Evolutionary conservation across 495 filamentous ascomycete genomes (phyloP), one percentile per base, ranked within the genome.

Genomic region (Annulohypoxylon maeteangense): DNA sequence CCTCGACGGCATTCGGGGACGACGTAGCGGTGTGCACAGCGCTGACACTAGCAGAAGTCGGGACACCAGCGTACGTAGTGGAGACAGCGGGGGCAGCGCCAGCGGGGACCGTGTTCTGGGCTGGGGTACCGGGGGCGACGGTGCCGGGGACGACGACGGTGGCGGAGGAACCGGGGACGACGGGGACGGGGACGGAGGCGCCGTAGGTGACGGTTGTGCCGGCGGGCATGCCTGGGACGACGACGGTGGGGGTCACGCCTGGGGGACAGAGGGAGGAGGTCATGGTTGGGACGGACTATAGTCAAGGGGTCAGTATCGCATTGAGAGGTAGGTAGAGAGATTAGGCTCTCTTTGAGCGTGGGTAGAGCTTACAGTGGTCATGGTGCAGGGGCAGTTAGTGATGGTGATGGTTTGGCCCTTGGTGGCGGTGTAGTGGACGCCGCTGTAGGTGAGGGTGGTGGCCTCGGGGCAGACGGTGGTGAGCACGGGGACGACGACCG

Each of bases 351-450:
- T n/a, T n/a, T n/a, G n/a, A n/a, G n/a, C n/a, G n/a, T n/a, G 6
- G 4, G 4, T 31, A 29, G 10, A 45, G 23, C 70, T 62, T 70
- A 78, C 76, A n/a, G 58, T 75, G 31, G 74, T 71, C 1, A 78
- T 42, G 8, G 76, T 78, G 70, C 76, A 78, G 47, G 76, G 76
- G 65, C 76, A 78, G 65, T 76, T 56, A 0, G 74, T 76, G 0
- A 76, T 71, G 1, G 67, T 68, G 23, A 78, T 8, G 6, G 69
- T 62, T 65, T 76, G 18, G 67, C 71, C 67, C 47, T 64, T 62
- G 4, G 75, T 78, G 29, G 74, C 75, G 6, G 78, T 69, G 58
- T 80, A 80, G 8, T 53, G 29, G 10, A 64, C 53, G 34, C 51
- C 75, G 25, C 70, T 68, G 62, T 72, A 75, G 14, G 67, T 77